Conservation (phyloP, 73 alveolate species). For the Breviolum minutum region DNA sequence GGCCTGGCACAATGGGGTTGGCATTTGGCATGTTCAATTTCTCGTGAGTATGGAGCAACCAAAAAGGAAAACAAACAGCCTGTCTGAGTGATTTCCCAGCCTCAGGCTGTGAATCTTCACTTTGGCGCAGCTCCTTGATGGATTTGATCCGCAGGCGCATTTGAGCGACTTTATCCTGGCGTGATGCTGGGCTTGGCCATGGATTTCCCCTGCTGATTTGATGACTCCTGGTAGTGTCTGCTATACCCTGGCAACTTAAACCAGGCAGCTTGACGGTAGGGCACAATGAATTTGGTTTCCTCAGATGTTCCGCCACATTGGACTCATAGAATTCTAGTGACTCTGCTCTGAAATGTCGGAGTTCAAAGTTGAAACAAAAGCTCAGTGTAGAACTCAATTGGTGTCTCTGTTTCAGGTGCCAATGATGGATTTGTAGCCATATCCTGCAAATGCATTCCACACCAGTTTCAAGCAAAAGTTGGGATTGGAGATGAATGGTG, state of each 20-base stretch:
- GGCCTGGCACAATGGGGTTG: neutral
- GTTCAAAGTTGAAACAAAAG: neutral
- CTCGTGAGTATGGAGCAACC: neutral
- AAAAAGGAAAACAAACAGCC: no score
- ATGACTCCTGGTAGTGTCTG: neutral
- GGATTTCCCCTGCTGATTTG: neutral
- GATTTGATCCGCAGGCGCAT: conserved; percentile 71
- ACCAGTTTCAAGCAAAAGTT: neutral
- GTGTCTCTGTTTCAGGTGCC: conserved; percentile 42
- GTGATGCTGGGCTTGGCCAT: neutral
- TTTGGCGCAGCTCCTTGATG: conserved; percentile 64
- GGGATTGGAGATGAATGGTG: no score
- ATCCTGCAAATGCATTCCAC: neutral
- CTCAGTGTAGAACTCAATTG: neutral
- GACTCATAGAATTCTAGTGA: no score
- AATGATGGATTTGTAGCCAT: neutral
- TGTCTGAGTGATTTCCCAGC: neutral
- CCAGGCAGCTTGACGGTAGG: conserved; percentile 7
- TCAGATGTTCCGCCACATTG: neutral
- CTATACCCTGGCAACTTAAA: neutral
- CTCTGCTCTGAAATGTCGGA: no score
- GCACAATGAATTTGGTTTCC: conserved; percentile 16
- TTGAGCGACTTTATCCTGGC: conserved; percentile 82
- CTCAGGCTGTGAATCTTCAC: conserved; percentile 48
- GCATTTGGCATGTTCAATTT: neutral